phyloP scores from a whole-genome alignment of 164 flowering plant species.

The Euptelea pleiosperma region DNA sequence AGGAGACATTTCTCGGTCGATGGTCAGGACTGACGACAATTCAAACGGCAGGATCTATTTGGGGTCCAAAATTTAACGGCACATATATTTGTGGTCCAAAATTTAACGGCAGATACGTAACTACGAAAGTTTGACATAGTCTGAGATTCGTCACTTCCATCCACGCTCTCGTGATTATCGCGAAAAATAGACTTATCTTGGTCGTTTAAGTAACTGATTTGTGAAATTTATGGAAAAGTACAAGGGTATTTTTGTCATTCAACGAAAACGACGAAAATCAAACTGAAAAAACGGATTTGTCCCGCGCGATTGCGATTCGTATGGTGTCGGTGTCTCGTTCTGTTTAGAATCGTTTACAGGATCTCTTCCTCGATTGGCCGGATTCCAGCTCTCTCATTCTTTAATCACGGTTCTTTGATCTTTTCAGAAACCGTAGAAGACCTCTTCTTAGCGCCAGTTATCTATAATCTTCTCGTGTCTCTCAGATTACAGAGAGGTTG shows the following conservation, averaged over 20 bases:
- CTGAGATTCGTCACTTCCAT: too few relatives aligned
- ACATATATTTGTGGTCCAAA: too few relatives aligned
- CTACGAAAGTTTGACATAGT: too few relatives aligned
- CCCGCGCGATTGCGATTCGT: slow-evolving; percentile 1
- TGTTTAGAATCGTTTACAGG: background rate
- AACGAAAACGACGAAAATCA: background rate
- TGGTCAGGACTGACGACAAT: too few relatives aligned
- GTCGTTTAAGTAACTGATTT: too few relatives aligned
- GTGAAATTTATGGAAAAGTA: background rate
- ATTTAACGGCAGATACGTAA: too few relatives aligned
- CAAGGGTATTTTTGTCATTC: slow-evolving; percentile 2
- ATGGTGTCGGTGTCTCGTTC: slow-evolving; percentile 9
- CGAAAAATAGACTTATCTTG: too few relatives aligned
- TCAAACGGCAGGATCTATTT: too few relatives aligned
- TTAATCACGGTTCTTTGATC: background rate
- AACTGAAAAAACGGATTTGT: slow-evolving; percentile 1
- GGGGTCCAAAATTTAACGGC: too few relatives aligned
- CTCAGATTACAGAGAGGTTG: background rate
- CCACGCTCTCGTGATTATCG: too few relatives aligned
- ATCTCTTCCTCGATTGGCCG: background rate
- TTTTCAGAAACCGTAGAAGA: background rate
- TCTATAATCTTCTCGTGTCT: background rate
- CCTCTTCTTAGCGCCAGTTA: background rate
- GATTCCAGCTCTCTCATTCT: background rate
- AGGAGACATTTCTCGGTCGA: too few relatives aligned